Evolutionary conservation across 176 grass and related monocot genomes (phyloP).

Genomic region (Aegilops longissima): DNA sequence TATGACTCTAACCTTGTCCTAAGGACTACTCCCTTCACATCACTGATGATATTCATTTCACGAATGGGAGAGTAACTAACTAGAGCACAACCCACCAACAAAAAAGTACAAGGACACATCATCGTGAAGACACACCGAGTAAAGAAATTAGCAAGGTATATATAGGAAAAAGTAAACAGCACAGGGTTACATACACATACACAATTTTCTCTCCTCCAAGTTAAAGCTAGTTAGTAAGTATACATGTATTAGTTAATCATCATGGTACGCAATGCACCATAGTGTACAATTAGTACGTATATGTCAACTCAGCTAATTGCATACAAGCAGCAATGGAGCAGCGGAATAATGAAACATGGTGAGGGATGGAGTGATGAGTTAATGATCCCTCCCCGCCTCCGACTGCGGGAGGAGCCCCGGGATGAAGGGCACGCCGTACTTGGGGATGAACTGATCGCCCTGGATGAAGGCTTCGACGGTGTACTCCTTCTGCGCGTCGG

Average conservation of each 20-base stretch:
- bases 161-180: not conserved
- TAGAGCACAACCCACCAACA: not conserved
- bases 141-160: not conserved
- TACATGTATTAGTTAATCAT: not conserved
- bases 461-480: constrained; percentile 70
- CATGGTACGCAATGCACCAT: not conserved
- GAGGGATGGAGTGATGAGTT: not conserved
- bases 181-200: not conserved
- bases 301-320: not conserved
- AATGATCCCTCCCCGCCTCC: constrained; percentile 47
- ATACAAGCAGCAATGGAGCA: not conserved
- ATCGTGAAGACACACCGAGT: not conserved
- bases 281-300: not conserved
- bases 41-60: too few relatives aligned
- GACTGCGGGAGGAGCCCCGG: constrained; percentile 47
- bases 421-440: constrained; percentile 65
- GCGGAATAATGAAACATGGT: not conserved
- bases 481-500: constrained; percentile 59
- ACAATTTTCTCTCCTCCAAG: not conserved
- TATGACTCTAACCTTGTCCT: too few relatives aligned
- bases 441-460: constrained; percentile 58
- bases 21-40: too few relatives aligned
- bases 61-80: too few relatives aligned
- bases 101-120: not conserved
- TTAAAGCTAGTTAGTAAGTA: not conserved